These are phyloP conservation scores for Garcia nutans DNA, from an alignment of 345 rosid species.

Conservation along the genomic window DNA sequence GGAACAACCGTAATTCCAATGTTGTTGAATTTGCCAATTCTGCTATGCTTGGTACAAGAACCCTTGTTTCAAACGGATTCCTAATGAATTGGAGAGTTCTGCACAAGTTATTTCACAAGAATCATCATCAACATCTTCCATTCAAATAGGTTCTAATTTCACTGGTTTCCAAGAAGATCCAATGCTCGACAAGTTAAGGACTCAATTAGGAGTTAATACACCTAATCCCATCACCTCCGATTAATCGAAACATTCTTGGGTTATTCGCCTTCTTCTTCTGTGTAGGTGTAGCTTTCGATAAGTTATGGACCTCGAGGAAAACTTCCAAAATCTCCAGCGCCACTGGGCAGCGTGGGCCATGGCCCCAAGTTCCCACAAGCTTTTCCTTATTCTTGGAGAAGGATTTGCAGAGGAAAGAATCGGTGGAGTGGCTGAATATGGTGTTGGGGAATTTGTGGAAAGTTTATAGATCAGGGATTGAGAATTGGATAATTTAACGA, in stretches of 20 bases:
- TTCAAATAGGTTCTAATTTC: slow-evolving; percentile 52
- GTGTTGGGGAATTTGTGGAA: slow-evolving; percentile 96
- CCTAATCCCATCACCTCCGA: slow-evolving; percentile 84
- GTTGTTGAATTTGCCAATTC: slow-evolving; percentile 38
- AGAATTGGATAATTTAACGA: slow-evolving; percentile 85
- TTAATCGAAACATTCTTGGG: slow-evolving; percentile 65
- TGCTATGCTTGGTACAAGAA: slow-evolving; percentile 28
- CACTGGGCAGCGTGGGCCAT: slow-evolving; percentile 38
- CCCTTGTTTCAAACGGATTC: slow-evolving; percentile 40
- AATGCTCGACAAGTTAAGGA: slow-evolving; percentile 79
- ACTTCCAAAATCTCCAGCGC: slow-evolving; percentile 30
- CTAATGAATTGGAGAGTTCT: slow-evolving; percentile 44
- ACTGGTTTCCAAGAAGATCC: slow-evolving; percentile 74
- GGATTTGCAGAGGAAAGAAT: slow-evolving; percentile 95
- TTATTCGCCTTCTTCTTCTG: slow-evolving; percentile 81
- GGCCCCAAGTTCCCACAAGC: slow-evolving; percentile 91
- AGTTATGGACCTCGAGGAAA: slow-evolving; percentile 76
- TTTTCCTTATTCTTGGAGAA: slow-evolving; percentile 79
- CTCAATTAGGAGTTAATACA: slow-evolving; percentile 84
- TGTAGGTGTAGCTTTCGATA: slow-evolving; percentile 87
- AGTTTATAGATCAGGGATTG: slow-evolving; percentile 86
- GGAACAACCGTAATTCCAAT: slow-evolving; percentile 20
- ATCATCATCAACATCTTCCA: slow-evolving; percentile 23
- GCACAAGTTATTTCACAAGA: slow-evolving; percentile 35
- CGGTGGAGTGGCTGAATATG: slow-evolving; percentile 99